These are phyloP conservation scores for Globisporangium irregulare DNA, from an alignment of 352 stramenopile genomes.

Conservation along the genomic window DNA sequence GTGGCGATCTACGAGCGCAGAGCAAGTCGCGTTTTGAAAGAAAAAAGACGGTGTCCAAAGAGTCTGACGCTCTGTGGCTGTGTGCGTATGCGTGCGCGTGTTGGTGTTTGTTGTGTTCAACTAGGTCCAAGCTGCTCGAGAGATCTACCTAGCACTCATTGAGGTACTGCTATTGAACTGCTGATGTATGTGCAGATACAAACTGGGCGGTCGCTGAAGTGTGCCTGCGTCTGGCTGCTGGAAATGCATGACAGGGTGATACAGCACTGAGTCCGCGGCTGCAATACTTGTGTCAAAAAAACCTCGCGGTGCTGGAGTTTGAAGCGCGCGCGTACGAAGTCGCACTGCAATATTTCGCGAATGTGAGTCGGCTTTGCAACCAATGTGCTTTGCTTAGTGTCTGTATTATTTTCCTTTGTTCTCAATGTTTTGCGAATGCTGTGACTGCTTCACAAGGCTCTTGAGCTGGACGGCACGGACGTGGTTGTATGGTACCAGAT, in stretches of 20 bases:
- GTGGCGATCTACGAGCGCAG: constrained; percentile 10
- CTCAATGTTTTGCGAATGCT: not conserved
- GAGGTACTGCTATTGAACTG: constrained; percentile 12
- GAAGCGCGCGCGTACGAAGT: constrained; percentile 38
- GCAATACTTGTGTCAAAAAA: constrained; percentile 73
- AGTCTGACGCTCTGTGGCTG: not conserved
- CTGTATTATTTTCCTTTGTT: not conserved
- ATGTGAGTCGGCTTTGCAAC: constrained; percentile 19
- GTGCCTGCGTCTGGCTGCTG: not conserved
- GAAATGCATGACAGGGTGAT: constrained; percentile 14
- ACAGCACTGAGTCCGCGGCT: constrained; percentile 37
- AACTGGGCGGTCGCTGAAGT: not conserved
- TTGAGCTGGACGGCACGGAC: constrained; percentile 62
- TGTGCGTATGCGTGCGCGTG: not conserved
- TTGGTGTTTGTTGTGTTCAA: not conserved
- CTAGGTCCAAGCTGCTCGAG: constrained; percentile 28
- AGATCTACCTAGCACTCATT: constrained; percentile 41
- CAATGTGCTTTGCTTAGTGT: not conserved
- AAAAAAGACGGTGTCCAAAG: not conserved
- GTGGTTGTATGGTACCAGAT: constrained; percentile 79
- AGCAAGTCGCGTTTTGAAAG: not conserved
- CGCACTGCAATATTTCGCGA: constrained; percentile 46
- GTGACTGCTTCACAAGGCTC: constrained; percentile 24
- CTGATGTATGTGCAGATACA: not conserved
- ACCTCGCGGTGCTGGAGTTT: constrained; percentile 53